Evolutionary conservation across 106 monocot genomes (phyloP).

Genomic region (Allium sativum): DNA sequence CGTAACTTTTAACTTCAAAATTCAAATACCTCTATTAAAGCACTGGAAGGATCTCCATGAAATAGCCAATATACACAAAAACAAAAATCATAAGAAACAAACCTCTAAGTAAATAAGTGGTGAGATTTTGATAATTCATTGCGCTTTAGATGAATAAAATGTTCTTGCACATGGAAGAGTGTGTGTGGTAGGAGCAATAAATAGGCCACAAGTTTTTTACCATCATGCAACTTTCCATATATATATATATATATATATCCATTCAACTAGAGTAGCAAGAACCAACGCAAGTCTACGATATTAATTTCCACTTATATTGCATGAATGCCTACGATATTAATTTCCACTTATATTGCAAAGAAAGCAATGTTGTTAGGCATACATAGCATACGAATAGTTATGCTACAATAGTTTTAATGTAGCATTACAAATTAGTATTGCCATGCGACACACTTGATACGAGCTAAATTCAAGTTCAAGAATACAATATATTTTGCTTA

Average conservation of each 20-base stretch:
- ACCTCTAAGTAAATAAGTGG: slow-evolving; percentile 74
- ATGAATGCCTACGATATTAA: neutral
- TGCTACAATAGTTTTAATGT: neutral
- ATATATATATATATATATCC: no score
- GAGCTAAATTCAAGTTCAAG: no score
- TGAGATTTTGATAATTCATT: slow-evolving; percentile 47
- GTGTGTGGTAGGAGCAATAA: slow-evolving; percentile 20
- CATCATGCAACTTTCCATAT: slow-evolving; percentile 18
- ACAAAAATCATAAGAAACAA: neutral
- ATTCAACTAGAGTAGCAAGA: slow-evolving; percentile 23
- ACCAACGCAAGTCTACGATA: slow-evolving; percentile 31
- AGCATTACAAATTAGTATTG: no score
- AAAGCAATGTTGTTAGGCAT: no score
- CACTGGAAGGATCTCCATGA: no score
- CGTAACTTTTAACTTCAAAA: no score
- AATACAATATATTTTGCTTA: no score
- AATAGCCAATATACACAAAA: no score
- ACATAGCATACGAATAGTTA: neutral
- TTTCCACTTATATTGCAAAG: no score
- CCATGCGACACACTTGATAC: no score
- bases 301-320: no score
- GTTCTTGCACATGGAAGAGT: slow-evolving; percentile 52
- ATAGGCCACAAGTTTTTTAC: slow-evolving; percentile 13
- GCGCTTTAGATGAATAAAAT: slow-evolving; percentile 65
- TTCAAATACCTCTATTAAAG: no score